phyloP scores from a whole-genome alignment of 495 filamentous ascomycete genomes.

The Penicillium fimorum region DNA sequence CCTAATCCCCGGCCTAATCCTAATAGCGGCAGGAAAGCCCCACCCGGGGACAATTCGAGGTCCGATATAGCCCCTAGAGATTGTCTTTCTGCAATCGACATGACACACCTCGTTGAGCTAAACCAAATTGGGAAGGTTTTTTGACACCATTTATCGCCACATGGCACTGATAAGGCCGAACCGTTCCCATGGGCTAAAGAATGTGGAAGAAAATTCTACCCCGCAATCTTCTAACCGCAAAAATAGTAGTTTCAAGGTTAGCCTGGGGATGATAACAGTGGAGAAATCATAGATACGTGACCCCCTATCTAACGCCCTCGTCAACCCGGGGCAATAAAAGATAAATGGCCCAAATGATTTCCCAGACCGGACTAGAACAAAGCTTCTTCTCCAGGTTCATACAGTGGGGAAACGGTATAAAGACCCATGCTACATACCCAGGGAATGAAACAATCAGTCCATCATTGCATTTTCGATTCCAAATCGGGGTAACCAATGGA shows the following conservation, averaged over 20 bases:
- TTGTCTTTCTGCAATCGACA: neutral
- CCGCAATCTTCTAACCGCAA: neutral
- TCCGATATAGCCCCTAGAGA: no score
- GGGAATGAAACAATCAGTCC: neutral
- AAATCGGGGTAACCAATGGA: constrained; percentile 7
- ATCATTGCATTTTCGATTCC: constrained; percentile 1
- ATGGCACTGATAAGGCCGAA: neutral
- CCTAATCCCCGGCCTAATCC: no score
- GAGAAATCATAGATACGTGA: neutral
- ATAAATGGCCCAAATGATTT: constrained; percentile 11
- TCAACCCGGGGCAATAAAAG: neutral
- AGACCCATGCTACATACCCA: constrained; percentile 6
- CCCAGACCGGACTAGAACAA: constrained; percentile 11
- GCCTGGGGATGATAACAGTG: neutral
- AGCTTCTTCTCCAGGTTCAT: neutral
- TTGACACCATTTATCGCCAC: neutral
- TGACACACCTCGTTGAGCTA: neutral
- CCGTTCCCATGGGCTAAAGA: neutral
- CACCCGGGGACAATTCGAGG: no score
- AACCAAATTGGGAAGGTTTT: constrained; percentile 13
- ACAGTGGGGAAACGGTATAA: constrained; percentile 7
- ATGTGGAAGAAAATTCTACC: neutral
- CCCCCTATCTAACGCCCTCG: neutral
- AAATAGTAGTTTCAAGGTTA: neutral
- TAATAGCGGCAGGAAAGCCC: no score